A percentile compares a stretch with the other conserved stretches of the same genome.
Conservation (phyloP, 2,329 filamentous ascomycete species). For the Xenoacremonium recifei region DNA sequence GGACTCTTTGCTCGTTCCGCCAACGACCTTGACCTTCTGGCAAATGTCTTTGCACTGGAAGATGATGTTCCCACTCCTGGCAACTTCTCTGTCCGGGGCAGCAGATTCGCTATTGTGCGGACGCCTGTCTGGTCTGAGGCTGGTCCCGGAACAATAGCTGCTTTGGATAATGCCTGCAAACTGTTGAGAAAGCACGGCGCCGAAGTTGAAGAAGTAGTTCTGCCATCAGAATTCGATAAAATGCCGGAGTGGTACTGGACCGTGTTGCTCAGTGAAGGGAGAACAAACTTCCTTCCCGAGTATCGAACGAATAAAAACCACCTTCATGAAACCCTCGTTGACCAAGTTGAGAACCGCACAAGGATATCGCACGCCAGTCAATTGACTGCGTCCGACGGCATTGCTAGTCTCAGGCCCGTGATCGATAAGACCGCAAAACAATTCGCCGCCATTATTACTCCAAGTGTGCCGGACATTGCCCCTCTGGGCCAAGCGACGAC, state of each 20-base stretch:
- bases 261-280: conserved; percentile 50
- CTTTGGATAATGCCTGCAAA: conserved; percentile 38
- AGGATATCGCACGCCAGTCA: conserved; percentile 45
- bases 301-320: conserved; percentile 47
- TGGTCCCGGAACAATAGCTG: conserved; percentile 41
- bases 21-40: conserved; percentile 56
- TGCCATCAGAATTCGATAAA: conserved; percentile 48
- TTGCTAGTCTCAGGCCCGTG: conserved; percentile 51
- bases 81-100: too few relatives aligned
- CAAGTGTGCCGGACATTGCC: conserved; percentile 59
- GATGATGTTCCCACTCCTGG: too few relatives aligned
- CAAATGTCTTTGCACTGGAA: conserved; percentile 49
- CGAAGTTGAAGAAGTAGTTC: conserved; percentile 52
- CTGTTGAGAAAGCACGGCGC: conserved; percentile 49
- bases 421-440: conserved; percentile 50
- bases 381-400: conserved; percentile 45
- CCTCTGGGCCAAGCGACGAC: conserved; percentile 52
- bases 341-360: conserved; percentile 49
- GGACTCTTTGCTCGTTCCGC: conserved; percentile 57
- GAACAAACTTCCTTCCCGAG: conserved; percentile 52
- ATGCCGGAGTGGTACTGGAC: conserved; percentile 52
- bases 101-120: conserved; percentile 53
- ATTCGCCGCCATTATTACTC: conserved; percentile 57
- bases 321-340: conserved; percentile 43
- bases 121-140: conserved; percentile 52